Percentiles rank a stretch among this genome's conserved stretches.
Evolutionary conservation across 257 asterid species (phyloP).

Genomic region (Solanum paucissectum): DNA sequence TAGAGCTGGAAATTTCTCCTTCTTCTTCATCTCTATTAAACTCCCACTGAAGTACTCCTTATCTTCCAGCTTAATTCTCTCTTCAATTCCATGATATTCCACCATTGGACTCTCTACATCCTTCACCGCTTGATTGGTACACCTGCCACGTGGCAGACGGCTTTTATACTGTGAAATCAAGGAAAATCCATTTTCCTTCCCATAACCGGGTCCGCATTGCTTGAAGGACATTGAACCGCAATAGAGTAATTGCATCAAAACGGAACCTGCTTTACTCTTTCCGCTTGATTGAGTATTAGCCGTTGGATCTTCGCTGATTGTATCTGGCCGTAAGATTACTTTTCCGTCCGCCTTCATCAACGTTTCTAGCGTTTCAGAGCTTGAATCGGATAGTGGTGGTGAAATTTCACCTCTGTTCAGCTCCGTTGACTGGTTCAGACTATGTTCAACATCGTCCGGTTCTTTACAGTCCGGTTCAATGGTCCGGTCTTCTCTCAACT

Average conservation of each 20-base stretch:
- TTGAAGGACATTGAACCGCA: constrained; percentile 67
- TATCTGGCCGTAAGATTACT: constrained; percentile 8
- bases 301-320: constrained; percentile 10
- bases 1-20: constrained; percentile 35
- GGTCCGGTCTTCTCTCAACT: constrained; percentile 3
- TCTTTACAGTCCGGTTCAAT: background rate
- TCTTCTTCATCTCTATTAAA: constrained; percentile 48
- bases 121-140: constrained; percentile 21
- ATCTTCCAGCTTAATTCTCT: constrained; percentile 37
- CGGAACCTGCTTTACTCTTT: constrained; percentile 41
- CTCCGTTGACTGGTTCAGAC: background rate
- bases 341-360: constrained; percentile 42
- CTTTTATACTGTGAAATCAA: constrained; percentile 50
- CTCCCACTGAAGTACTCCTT: constrained; percentile 73
- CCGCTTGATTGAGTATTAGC: constrained; percentile 2
- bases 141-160: constrained; percentile 47
- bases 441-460: constrained; percentile 17
- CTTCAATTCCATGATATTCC: constrained; percentile 6
- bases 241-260: constrained; percentile 61
- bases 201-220: constrained; percentile 63
- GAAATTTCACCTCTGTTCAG: constrained; percentile 40
- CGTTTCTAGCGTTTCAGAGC: constrained; percentile 56
- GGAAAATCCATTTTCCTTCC: constrained; percentile 19
- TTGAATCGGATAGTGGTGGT: constrained; percentile 73
- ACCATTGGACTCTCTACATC: constrained; percentile 15